Base-by-base conservation (phyloP, 1,284 basidiomycete genomes). In the Cerioporus squamosus region DNA sequence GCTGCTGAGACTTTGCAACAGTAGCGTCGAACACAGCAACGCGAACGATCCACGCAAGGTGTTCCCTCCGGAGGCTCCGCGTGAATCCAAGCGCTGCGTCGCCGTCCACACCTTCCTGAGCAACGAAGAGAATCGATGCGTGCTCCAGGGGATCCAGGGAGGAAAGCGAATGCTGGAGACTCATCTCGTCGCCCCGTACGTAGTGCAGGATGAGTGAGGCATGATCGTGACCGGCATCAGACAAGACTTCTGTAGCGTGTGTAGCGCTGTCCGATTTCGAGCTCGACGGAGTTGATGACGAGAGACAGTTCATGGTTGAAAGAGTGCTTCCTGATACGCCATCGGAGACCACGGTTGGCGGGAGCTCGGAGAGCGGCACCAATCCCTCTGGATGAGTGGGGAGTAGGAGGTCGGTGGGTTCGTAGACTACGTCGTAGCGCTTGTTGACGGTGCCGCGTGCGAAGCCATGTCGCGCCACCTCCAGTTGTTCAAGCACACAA, bases 21-120 rank as follows among this genome's bases (percentile, higher is more conserved):
- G 51, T 38, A 1, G 29, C 14, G 23, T 61, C 54, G 36, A 65
- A 66, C 17, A 62, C 55, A 3, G 54, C 66, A 2, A 54, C 47
- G n/a, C 56, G 55, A 15, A 68, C 38, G 14, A 39, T 59, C 66
- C 66, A 68, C 2, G 54, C 24, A 7, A 20, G 57, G 29, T 52
- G 65, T 42, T 68, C 66, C 38, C 53, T 60, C 8, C 65, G 53
- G 10, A 68, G 50, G 0, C 63, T 51, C 29, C 63, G 40, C 2
- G 56, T 62, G 40, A 68, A 63, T 2, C 66, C 66, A 7, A 57
- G 26, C 1, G 57, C 53, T 33, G 66, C 59, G 20, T 66, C 63
- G 7, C 65, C 61, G 39, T 65, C 43, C 22, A 59, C 23, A 9
- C 61, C 65, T 1, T 20, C 49, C 7, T 57, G 24, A 8, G 63